Base-by-base conservation (phyloP, 257 asterid genomes). In the Plantago major region DNA sequence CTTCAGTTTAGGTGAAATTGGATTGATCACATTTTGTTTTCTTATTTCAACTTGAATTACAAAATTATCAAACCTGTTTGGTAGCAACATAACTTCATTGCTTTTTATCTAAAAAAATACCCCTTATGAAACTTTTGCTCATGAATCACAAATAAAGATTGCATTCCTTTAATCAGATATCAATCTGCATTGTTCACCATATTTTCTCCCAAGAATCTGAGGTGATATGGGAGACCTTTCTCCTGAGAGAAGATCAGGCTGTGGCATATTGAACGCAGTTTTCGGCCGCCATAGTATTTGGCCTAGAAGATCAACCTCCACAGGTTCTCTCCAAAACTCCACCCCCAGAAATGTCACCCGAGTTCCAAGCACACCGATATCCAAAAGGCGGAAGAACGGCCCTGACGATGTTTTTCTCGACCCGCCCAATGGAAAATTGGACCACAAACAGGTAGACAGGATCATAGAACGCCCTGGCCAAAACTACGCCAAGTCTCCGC, bases 241-340 rank as follows among this genome's bases (percentile, higher is more conserved):
- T 55, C 81, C 82, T 16, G 92, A 88, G 68, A 91, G 55, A 64
- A 88, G 61, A 78, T 73, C 94, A 15, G 91, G 95, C 9, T 91
- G 98, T 74, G 94, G 95, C 54, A 71, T 91, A 30, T 62, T 88
- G 18, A 81, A 46, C 33, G 89, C 80, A 14, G 85, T 88, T 73
- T 88, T 91, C 42, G 92, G 98, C 28, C 81, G 96, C n/a, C 79
- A 78, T 22, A 78, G 70, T 28, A 44, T 66, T 49, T 68, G 79
- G 78, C 84, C 88, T 0, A 77, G 71, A 71, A 76, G 80, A 73
- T 64, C 86, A 38, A 64, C 85, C 56, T 76, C 92, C 17, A 68
- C 90, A 11, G 79, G 79, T 37, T 79, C 90, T 49, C 65, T 73
- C 66, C 83, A 77, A 0, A 63, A 67, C 9, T 56, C 72, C 9